phyloP scores from a whole-genome alignment of 1,284 basidiomycete genomes.

The Lentinula novae-zelandiae region DNA sequence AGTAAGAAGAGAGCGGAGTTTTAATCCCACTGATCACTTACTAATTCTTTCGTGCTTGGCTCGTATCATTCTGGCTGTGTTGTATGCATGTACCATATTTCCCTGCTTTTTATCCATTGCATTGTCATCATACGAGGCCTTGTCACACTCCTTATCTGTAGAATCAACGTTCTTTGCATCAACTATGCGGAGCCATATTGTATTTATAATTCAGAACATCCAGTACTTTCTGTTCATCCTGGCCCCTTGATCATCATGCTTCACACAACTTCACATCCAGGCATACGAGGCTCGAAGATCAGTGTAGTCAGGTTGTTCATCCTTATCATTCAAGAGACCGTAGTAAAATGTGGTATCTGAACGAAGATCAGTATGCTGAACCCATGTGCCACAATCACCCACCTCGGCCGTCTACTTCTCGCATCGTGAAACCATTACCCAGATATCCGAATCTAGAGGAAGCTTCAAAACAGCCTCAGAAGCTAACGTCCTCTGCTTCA shows the following conservation, averaged over 20 bases:
- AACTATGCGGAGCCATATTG: no score
- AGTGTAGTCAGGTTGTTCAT: constrained; percentile 23
- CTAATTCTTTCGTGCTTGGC: background rate
- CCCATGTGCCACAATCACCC: background rate
- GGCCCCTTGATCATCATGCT: background rate
- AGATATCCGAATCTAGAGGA: constrained; percentile 18
- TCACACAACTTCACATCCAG: constrained; percentile 12
- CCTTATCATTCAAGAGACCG: constrained; percentile 20
- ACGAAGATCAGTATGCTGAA: background rate
- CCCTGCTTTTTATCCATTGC: background rate
- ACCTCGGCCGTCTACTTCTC: constrained; percentile 19
- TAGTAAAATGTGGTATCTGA: constrained; percentile 22
- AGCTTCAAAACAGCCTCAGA: background rate
- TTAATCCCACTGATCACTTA: background rate
- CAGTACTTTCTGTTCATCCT: no score
- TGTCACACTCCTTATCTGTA: no score
- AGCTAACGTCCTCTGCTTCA: background rate
- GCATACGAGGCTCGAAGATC: constrained; percentile 19
- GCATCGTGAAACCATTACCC: constrained; percentile 19
- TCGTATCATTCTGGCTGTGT: background rate
- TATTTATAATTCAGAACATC: no score
- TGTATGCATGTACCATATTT: background rate
- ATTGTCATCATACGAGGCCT: background rate
- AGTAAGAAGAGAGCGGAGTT: constrained; percentile 14
- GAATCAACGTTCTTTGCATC: no score